Evolutionary conservation across 2,329 filamentous ascomycete species (phyloP).

Genomic region (Diatrype stigma): DNA sequence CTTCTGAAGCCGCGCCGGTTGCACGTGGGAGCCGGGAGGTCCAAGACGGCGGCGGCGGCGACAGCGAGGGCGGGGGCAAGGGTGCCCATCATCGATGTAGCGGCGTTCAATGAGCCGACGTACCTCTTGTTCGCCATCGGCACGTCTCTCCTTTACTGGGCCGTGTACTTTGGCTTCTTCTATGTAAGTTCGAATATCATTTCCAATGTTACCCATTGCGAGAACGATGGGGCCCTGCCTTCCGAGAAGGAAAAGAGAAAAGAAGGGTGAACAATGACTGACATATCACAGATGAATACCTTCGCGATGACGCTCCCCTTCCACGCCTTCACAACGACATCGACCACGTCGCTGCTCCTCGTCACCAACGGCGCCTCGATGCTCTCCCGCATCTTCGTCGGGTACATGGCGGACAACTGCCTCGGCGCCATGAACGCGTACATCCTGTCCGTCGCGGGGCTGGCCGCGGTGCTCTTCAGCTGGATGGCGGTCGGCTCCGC

Average conservation of each 20-base stretch:
- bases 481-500: slow-evolving; percentile 50
- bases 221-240: no score
- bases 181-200: slow-evolving; percentile 29
- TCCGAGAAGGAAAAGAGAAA: background rate
- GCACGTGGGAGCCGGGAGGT: no score
- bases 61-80: slow-evolving; percentile 36
- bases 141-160: slow-evolving; percentile 41
- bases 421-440: slow-evolving; percentile 54
- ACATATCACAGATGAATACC: slow-evolving; percentile 22
- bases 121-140: slow-evolving; percentile 39
- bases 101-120: slow-evolving; percentile 44
- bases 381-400: slow-evolving; percentile 48
- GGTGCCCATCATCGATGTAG: slow-evolving; percentile 46
- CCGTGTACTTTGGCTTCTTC: slow-evolving; percentile 51
- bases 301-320: slow-evolving; percentile 28
- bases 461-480: slow-evolving; percentile 45
- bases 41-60: no score
- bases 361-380: slow-evolving; percentile 55
- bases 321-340: slow-evolving; percentile 41
- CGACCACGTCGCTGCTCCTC: slow-evolving; percentile 52
- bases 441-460: slow-evolving; percentile 41
- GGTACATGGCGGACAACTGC: slow-evolving; percentile 47
- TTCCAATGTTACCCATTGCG: no score
- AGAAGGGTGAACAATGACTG: slow-evolving; percentile 3
- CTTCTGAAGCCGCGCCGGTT: slow-evolving; percentile 43